These are phyloP conservation scores for Dalbergia cultrata DNA, from an alignment of 306 rosid species.

Conservation along the genomic window DNA sequence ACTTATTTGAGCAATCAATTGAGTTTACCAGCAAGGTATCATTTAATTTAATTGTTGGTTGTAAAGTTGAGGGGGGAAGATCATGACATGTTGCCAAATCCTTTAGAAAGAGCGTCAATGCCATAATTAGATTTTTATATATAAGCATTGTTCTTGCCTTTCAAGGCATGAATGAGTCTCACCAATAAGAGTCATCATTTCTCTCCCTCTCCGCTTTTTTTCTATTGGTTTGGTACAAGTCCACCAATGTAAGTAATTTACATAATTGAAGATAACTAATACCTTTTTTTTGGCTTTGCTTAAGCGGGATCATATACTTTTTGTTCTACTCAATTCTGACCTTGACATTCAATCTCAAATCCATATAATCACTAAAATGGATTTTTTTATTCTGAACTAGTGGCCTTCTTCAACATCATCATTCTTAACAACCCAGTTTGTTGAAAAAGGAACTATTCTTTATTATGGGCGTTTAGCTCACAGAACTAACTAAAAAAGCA, in stretches of 20 bases:
- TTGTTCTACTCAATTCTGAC: not conserved
- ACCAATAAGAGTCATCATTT: constrained; percentile 51
- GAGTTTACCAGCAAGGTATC: constrained; percentile 51
- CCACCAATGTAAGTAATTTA: constrained; percentile 39
- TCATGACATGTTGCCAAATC: constrained; percentile 75
- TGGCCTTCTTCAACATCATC: constrained; percentile 32
- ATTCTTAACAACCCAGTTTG: constrained; percentile 1
- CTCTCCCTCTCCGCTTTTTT: constrained; percentile 12
- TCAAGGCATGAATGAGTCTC: constrained; percentile 50
- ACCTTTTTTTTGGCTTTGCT: not conserved
- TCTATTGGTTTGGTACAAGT: constrained; percentile 40
- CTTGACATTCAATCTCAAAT: constrained; percentile 22
- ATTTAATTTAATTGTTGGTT: constrained; percentile 48
- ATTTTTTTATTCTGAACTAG: not conserved
- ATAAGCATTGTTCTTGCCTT: constrained; percentile 54
- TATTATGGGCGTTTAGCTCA: constrained; percentile 30
- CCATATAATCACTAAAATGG: not conserved
- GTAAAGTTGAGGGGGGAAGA: constrained; percentile 64
- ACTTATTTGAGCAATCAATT: constrained; percentile 56
- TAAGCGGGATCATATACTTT: constrained; percentile 13
- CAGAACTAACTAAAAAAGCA: constrained; percentile 24
- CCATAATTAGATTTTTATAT: constrained; percentile 48
- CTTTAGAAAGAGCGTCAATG: constrained; percentile 32
- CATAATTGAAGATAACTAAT: constrained; percentile 28
- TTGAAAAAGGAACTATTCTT: constrained; percentile 27